These are phyloP conservation scores for Nakaseomyces glabratus DNA, from an alignment of 1,139 yeast species.

Conservation along the genomic window DNA sequence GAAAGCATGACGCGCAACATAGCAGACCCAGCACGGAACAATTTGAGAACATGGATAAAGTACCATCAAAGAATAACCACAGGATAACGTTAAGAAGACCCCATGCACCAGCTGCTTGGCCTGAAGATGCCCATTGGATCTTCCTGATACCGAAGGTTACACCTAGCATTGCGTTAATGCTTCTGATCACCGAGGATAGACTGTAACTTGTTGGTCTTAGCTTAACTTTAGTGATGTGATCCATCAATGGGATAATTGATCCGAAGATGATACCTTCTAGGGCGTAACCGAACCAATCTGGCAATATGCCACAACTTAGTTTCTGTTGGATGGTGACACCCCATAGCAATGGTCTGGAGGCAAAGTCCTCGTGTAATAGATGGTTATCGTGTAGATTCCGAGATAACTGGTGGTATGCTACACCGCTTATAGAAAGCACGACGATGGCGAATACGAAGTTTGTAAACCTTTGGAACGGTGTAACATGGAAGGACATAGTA, in stretches of 20 bases:
- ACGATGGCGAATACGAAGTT: slow-evolving; percentile 22
- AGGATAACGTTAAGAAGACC: slow-evolving; percentile 65
- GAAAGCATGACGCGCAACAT: slow-evolving; percentile 33
- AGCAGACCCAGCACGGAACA: slow-evolving; percentile 37
- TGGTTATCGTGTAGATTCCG: slow-evolving; percentile 45
- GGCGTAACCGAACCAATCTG: slow-evolving; percentile 36
- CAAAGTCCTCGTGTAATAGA: slow-evolving; percentile 31
- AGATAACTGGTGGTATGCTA: slow-evolving; percentile 43
- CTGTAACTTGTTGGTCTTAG: slow-evolving; percentile 8
- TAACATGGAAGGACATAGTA: background rate
- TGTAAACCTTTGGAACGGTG: slow-evolving; percentile 10
- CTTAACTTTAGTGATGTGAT: slow-evolving; percentile 29
- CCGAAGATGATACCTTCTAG: slow-evolving; percentile 59
- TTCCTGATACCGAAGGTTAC: slow-evolving; percentile 75
- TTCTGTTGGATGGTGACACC: slow-evolving; percentile 23
- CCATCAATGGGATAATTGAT: slow-evolving; percentile 51
- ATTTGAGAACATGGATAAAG: slow-evolving; percentile 54
- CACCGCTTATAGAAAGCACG: slow-evolving; percentile 40
- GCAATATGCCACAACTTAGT: slow-evolving; percentile 20
- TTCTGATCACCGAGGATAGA: slow-evolving; percentile 44
- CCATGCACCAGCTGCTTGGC: slow-evolving; percentile 73
- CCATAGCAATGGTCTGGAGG: slow-evolving; percentile 31
- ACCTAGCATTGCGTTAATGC: slow-evolving; percentile 71
- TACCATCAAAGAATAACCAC: slow-evolving; percentile 75
- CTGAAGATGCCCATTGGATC: slow-evolving; percentile 67